These are phyloP conservation scores for Arabidopsis lyrata DNA, from an alignment of 441 rosid genomes.

Conservation along the genomic window DNA sequence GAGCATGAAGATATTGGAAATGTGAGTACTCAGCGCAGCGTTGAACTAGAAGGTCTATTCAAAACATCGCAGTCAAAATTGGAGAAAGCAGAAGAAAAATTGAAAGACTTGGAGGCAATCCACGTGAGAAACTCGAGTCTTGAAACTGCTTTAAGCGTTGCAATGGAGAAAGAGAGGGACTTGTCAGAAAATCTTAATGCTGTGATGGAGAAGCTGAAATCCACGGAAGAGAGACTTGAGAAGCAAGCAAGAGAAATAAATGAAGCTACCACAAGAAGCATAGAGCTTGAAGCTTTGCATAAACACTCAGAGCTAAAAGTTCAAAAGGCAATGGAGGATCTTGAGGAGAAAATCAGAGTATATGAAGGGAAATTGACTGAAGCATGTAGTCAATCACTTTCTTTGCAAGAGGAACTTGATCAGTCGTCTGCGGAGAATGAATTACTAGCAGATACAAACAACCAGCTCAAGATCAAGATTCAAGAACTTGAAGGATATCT, in stretches of 20 bases:
- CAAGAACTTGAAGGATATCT: conserved; percentile 75
- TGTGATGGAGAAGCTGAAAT: conserved; percentile 66
- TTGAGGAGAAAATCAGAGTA: conserved; percentile 52
- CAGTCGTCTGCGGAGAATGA: conserved; percentile 63
- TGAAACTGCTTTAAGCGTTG: conserved; percentile 64
- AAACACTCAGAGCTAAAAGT: conserved; percentile 64
- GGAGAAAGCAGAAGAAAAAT: conserved; percentile 67
- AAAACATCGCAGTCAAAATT: conserved; percentile 68
- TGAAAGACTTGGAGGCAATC: conserved; percentile 69
- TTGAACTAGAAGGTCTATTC: conserved; percentile 74
- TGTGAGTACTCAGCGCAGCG: conserved; percentile 65
- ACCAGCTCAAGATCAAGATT: conserved; percentile 69
- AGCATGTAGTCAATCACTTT: conserved; percentile 49
- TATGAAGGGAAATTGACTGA: conserved; percentile 59
- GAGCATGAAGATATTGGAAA: conserved; percentile 78
- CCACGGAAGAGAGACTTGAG: conserved; percentile 65
- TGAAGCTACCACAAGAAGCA: conserved; percentile 56
- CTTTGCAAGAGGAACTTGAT: conserved; percentile 73
- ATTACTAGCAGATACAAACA: conserved; percentile 68
- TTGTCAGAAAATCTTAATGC: conserved; percentile 55
- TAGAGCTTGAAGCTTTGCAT: conserved; percentile 64
- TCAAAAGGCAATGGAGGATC: conserved; percentile 50
- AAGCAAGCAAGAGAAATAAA: conserved; percentile 62
- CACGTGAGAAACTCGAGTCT: conserved; percentile 63
- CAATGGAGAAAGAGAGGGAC: conserved; percentile 63